Base-by-base conservation (phyloP, 331 rosid species). In the Rhamnella rubrinervis region DNA sequence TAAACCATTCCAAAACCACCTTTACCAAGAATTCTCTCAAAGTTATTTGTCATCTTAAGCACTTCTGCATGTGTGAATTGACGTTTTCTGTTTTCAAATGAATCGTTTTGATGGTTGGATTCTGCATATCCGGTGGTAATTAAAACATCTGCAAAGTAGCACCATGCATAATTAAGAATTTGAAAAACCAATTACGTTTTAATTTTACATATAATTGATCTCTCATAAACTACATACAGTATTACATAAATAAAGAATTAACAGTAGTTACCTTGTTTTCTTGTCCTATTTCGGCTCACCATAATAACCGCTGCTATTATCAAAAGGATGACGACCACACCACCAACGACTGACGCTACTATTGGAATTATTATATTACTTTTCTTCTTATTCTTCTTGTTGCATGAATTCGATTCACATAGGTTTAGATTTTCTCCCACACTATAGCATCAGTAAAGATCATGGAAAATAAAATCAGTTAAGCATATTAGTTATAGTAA, bases 1-100 rank as follows among this genome's bases (percentile, higher is more conserved):
- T 75, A 86, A 71, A 88, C 91, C 57, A 20, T 66, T 65, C 95
- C 89, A 71, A 88, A 82, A 67, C 86, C 91, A 9, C 91, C 95
- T 78, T 55, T 67, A 13, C 88, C 91, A 25, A 84, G 26, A 37
- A 70, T 7, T 53, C 35, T 82, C 18, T 64, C 65, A 51, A 82
- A 86, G 73, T 84, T 80, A 41, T 82, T 67, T 46, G 89, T 88
- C 9, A 88, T 86, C 40, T 53, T 56, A 9, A 59, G 20, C 47
- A 84, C 55, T 37, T 80, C 77, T 0, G 68, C 31, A 51, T 47
- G 73, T 44, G 83, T 70, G 73, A 82, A 77, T 65, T 73, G 40
- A 6, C 59, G 37, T 51, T 84, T 69, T 8, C 55, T 75, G 8
- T 78, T 13, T 49, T 58, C 63, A 13, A 77, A 1, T 63, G 21